phyloP scores from a whole-genome alignment of 208 protist species.

The Porcisia deanei region DNA sequence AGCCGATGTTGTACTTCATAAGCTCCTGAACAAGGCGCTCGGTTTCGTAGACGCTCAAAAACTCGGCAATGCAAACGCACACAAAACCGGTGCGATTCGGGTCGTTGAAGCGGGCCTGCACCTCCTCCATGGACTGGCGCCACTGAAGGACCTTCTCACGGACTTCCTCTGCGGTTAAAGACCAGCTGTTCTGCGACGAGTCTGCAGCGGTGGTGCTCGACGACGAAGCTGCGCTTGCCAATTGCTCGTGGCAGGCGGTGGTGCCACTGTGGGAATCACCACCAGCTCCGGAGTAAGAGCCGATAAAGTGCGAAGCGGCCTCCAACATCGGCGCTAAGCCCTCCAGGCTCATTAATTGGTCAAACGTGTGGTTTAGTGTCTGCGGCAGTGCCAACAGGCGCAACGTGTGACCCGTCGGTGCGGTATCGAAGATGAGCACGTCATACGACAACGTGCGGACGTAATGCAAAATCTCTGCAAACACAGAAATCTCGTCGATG shows the following conservation, averaged over 20 bases:
- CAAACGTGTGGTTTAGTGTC: conserved; percentile 54
- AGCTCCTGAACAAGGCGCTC: conserved; percentile 98
- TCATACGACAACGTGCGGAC: conserved; percentile 94
- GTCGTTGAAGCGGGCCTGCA: conserved; percentile 69
- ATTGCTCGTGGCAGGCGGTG: not conserved
- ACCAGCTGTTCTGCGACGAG: not conserved
- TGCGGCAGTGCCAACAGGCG: conserved; percentile 93
- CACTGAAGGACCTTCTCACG: conserved; percentile 35
- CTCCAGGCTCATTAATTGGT: conserved; percentile 48
- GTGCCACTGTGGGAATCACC: not conserved
- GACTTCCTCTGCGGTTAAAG: conserved; percentile 21
- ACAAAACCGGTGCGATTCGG: conserved; percentile 96
- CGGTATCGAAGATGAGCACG: conserved; percentile 99
- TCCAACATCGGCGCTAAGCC: conserved; percentile 51
- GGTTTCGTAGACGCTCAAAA: conserved; percentile 99
- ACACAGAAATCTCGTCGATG: conserved; percentile 98
- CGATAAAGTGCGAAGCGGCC: conserved; percentile 35
- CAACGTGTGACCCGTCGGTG: conserved; percentile 99
- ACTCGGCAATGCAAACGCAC: conserved; percentile 99
- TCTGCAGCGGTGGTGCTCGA: not conserved
- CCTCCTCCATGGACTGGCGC: conserved; percentile 41
- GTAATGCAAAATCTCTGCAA: conserved; percentile 94
- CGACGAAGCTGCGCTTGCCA: not conserved
- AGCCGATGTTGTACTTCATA: conserved; percentile 95
- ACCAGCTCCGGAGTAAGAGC: not conserved